Base-by-base conservation (phyloP, 169 alveolate genomes). In the Eimeria praecox region DNA sequence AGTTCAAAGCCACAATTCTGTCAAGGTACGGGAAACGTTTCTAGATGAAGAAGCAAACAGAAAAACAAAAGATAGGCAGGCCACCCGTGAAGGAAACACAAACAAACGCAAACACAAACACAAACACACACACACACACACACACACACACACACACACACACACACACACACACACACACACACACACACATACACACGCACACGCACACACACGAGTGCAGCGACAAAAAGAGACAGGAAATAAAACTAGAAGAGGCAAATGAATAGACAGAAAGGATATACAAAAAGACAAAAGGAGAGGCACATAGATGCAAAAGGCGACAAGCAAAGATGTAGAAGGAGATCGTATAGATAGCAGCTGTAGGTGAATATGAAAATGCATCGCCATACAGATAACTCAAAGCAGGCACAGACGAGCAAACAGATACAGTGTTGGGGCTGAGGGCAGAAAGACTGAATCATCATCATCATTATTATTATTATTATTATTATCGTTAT, bases 1-100 rank as follows among this genome's bases (percentile, higher is more conserved):
- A 99, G 93, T 99, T 99, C 97, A 98, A 99, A 95, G 98, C 99
- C 9, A 99, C 99, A 8, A 99, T 99, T 95, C 97, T 99, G 38
- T 97, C 98, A 18, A 56, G 97, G 97, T 95, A 82, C 22, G 46
- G 14, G 3, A 30, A 30, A 9, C 69, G 5, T 6, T 46, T 0
- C 5, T 6, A 8, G 46, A 42, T n/a, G 42, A 14, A 40, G 46
- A 30, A 35, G 71, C 30, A 49, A 64, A 18, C 59, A 38, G 35
- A 18, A 22, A 14, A 42, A 14, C 30, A 40, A 66, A n/a, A 22
- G 80, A 46, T 22, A 56, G 30, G n/a, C 40, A 30, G 49, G 27
- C 90, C 2, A 2, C 40, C 38, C 38, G 42, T 8, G 80, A 42
- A 30, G 22, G 22, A 44, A 6, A 38, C 35, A 49, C 44, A 52